A percentile compares a stretch with the other conserved stretches of the same genome.
Conservation (phyloP, 129 eudicot species). For the Dittrichia graveolens region DNA sequence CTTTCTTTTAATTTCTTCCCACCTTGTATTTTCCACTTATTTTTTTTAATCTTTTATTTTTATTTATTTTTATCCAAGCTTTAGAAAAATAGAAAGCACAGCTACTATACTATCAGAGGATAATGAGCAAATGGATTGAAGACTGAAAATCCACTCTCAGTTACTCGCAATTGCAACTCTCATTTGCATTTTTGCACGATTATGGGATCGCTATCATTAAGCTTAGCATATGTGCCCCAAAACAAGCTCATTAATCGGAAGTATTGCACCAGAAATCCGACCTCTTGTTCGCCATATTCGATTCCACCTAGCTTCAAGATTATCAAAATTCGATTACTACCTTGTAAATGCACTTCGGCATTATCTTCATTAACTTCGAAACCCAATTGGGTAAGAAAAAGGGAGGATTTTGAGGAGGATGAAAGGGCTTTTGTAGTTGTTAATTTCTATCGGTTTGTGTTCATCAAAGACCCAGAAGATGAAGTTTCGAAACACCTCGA, state of each 20-base stretch:
- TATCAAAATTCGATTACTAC: not conserved
- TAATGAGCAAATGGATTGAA: constrained; percentile 2
- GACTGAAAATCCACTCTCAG: not conserved
- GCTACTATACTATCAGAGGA: constrained; percentile 1
- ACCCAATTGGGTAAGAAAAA: constrained; percentile 44
- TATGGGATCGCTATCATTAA: constrained; percentile 27
- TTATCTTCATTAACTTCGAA: constrained; percentile 25
- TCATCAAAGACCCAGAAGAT: constrained; percentile 53
- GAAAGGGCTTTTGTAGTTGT: constrained; percentile 66
- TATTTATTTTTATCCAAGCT: constrained; percentile 2
- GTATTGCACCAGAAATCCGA: not conserved
- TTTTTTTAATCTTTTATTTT: too few relatives aligned
- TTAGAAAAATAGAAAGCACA: not conserved
- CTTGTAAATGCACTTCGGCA: constrained; percentile 27
- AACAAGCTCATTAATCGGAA: constrained; percentile 7
- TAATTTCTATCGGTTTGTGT: constrained; percentile 74
- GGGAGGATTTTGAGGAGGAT: constrained; percentile 29
- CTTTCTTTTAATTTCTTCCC: too few relatives aligned
- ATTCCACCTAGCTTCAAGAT: constrained; percentile 7
- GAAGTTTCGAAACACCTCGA: constrained; percentile 71
- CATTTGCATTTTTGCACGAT: not conserved
- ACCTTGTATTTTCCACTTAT: too few relatives aligned
- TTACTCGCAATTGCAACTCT: constrained; percentile 5
- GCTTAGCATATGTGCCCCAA: constrained; percentile 5
- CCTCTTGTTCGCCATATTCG: constrained; percentile 5